Evolutionary conservation across 129 eudicot genomes (phyloP).

Genomic region (Oenanthe sinensis): DNA sequence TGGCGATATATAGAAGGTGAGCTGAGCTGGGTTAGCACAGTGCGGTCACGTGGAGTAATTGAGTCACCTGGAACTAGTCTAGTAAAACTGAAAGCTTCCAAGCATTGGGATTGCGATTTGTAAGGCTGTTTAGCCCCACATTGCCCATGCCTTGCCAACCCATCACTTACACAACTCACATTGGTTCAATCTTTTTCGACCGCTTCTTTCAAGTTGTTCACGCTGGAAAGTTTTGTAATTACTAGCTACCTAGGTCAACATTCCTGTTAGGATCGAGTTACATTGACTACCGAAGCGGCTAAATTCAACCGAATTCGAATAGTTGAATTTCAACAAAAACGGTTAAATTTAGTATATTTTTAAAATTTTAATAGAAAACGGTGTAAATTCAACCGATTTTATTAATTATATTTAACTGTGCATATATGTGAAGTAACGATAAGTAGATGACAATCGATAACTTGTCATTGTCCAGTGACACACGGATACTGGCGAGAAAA

Average conservation of each 20-base stretch:
- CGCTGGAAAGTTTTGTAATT: background rate
- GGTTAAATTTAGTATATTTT: no score
- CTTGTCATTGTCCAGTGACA: background rate
- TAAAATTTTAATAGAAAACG: no score
- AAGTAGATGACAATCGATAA: background rate
- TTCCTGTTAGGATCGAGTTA: no score
- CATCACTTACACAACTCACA: slow-evolving; percentile 7
- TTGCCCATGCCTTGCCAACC: slow-evolving; percentile 37
- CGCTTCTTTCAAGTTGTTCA: background rate
- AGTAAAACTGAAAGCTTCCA: slow-evolving; percentile 9
- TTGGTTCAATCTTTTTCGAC: background rate
- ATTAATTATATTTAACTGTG: no score
- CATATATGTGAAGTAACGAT: background rate
- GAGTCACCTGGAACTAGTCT: slow-evolving; percentile 15
- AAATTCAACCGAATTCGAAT: no score
- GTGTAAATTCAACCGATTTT: no score
- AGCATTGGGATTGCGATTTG: slow-evolving; percentile 22
- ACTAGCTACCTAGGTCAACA: background rate
- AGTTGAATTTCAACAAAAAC: no score
- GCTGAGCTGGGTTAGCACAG: slow-evolving; percentile 30
- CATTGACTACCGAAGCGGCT: no score
- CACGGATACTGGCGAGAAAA: background rate
- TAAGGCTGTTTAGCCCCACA: slow-evolving; percentile 27
- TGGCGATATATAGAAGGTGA: slow-evolving; percentile 25
- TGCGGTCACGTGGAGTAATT: slow-evolving; percentile 37